phyloP scores from a whole-genome alignment of 805 yeast species.

The Candida montana region DNA sequence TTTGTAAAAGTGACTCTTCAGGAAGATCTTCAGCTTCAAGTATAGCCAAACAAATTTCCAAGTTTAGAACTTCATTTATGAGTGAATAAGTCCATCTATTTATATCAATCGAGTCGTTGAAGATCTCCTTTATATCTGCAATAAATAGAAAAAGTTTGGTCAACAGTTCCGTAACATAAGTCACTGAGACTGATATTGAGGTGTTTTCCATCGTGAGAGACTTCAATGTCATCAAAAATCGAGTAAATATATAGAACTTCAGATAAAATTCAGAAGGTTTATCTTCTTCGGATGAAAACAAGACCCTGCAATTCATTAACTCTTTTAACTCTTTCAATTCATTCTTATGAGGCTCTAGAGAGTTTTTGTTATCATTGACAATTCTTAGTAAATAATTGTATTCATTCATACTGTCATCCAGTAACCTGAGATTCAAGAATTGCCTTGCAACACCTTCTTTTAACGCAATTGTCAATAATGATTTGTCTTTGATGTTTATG shows the following conservation, averaged over 20 bases:
- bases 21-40: constrained; percentile 17
- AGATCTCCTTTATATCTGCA: constrained; percentile 30
- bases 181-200: constrained; percentile 37
- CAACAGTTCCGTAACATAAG: constrained; percentile 35
- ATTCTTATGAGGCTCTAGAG: not conserved
- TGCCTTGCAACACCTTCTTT: constrained; percentile 49
- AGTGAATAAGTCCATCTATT: constrained; percentile 38
- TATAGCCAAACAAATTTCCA: constrained; percentile 15
- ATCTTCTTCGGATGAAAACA: not conserved
- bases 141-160: constrained; percentile 32
- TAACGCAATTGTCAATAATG: constrained; percentile 26
- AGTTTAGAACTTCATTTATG: constrained; percentile 36
- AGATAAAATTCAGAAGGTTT: constrained; percentile 9
- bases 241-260: constrained; percentile 31
- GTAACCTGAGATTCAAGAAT: constrained; percentile 48
- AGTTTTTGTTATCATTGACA: constrained; percentile 21
- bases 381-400: constrained; percentile 41
- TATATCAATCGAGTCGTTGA: constrained; percentile 22
- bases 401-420: constrained; percentile 53
- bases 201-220: constrained; percentile 31
- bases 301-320: not conserved
- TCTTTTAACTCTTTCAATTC: not conserved
- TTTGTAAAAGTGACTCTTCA: constrained; percentile 21
- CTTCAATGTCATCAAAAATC: constrained; percentile 32
- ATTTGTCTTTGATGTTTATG: not conserved